Evolutionary conservation across 768 basidiomycete species (phyloP).

Genomic region (Vararia minispora): DNA sequence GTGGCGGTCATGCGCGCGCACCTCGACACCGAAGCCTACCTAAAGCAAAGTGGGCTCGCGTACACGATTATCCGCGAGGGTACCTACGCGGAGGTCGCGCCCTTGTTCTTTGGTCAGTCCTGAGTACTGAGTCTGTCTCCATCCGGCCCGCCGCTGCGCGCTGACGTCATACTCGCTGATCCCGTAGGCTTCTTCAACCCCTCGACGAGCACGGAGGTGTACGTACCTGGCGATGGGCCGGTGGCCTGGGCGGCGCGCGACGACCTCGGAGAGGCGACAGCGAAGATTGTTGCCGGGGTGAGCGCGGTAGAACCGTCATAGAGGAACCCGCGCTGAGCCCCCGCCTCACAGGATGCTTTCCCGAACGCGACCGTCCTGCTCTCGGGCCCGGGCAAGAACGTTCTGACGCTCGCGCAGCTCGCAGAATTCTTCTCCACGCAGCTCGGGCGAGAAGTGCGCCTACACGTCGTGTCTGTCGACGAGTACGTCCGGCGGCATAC

Average conservation of each 20-base stretch:
- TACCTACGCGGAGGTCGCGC: slow-evolving; percentile 23
- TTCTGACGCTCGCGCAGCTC: slow-evolving; percentile 18
- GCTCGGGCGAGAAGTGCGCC: slow-evolving; percentile 13
- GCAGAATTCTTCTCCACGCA: slow-evolving; percentile 14
- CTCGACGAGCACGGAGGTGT: slow-evolving; percentile 14
- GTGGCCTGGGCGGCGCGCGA: slow-evolving; percentile 24
- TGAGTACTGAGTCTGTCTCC: no score
- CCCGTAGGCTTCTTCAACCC: slow-evolving; percentile 18
- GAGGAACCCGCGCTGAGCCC: not conserved
- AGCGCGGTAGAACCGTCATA: not conserved
- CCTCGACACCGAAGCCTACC: slow-evolving; percentile 22
- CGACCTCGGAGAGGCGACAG: slow-evolving; percentile 26
- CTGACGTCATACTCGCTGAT: no score
- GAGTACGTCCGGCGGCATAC: slow-evolving; percentile 17
- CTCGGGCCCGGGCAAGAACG: slow-evolving; percentile 14
- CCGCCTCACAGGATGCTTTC: slow-evolving; percentile 11
- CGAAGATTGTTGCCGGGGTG: slow-evolving; percentile 21
- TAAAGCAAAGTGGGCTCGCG: slow-evolving; percentile 21
- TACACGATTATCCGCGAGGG: slow-evolving; percentile 26
- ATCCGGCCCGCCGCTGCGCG: no score
- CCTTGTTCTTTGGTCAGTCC: slow-evolving; percentile 18
- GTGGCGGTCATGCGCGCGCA: slow-evolving; percentile 24
- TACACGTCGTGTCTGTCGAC: slow-evolving; percentile 15
- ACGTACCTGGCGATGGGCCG: slow-evolving; percentile 23
- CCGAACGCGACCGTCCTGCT: slow-evolving; percentile 21